A percentile compares a stretch with the other conserved stretches of the same genome.
These are phyloP conservation scores for Phaeoacremonium minimum DNA, from an alignment of 2,329 filamentous ascomycete genomes.

Conservation along the genomic window DNA sequence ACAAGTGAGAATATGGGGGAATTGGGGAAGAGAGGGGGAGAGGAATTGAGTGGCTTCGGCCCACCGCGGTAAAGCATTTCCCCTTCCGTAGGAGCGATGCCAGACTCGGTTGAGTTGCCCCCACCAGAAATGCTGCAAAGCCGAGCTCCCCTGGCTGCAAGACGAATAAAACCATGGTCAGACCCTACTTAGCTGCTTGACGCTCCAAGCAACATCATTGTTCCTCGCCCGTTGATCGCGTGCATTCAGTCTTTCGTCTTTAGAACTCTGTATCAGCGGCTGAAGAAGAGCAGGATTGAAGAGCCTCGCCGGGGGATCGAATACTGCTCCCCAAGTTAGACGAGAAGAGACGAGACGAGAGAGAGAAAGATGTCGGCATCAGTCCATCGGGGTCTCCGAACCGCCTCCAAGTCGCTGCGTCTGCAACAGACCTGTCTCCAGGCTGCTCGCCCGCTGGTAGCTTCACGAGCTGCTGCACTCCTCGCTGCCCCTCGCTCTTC, in stretches of 20 bases:
- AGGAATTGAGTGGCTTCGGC: not conserved
- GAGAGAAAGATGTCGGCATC: constrained; percentile 7
- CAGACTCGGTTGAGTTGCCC: not conserved
- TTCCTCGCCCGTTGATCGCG: too few species aligned
- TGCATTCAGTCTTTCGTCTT: too few species aligned
- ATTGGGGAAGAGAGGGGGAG: too few species aligned
- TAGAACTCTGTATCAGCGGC: not conserved
- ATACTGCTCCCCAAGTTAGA: too few species aligned
- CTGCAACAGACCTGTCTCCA: constrained; percentile 34
- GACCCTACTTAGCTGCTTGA: too few species aligned
- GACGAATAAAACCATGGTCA: too few species aligned
- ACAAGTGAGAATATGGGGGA: too few species aligned
- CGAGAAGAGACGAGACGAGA: not conserved
- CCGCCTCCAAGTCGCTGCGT: constrained; percentile 50
- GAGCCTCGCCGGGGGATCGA: not conserved
- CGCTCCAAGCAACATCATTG: too few species aligned
- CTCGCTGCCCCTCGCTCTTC: constrained; percentile 24
- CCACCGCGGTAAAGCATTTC: not conserved
- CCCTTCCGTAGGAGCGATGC: too few species aligned
- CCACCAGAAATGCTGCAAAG: not conserved
- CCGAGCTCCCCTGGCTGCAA: not conserved
- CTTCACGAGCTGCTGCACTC: constrained; percentile 13
- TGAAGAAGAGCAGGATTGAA: not conserved
- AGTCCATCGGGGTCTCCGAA: constrained; percentile 48
- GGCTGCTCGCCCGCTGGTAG: constrained; percentile 28